Base-by-base conservation (phyloP, 768 basidiomycete species). In the Candolleomyces efflorescens region DNA sequence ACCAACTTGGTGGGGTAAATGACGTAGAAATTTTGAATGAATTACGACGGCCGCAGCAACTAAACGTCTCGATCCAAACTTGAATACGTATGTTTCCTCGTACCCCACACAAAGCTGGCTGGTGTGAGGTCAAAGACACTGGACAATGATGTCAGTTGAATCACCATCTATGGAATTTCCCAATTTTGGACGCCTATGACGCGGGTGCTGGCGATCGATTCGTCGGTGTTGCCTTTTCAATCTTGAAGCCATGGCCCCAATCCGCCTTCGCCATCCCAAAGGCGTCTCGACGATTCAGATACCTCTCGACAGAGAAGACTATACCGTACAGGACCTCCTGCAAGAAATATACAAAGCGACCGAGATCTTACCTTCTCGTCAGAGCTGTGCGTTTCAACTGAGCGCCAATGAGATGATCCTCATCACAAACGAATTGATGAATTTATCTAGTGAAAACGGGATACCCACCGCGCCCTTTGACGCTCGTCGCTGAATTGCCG, bases 221-320 rank as follows among this genome's bases (percentile, higher is more conserved):
- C 46, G 20, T 23, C 27, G 23, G 17, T 9, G 7, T 53, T 22
- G 27, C 18, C 32, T 22, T 53, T 36, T 36, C 26, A 36, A 20
- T 17, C 51, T 17, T 23, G 32, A 26, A 26, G 54, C 57, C 54
- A 91, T 92, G 90, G 81, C 84, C 7, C 81, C 83, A 45, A 62
- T 96, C 39, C 87, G 94, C 23, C 75, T 98, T 3, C 82, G 94
- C 59, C 89, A 94, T 71, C 90, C 94, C 13, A 83, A 87, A 66
- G 94, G 94, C 27, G 83, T 91, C 26, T 76, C 86, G 7, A 92
- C 92, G 9, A 75, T 97, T 56, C 79, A 92, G 48, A 71, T 94
- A 38, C 80, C 87, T 56, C 72, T 87, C 62, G 78, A 83, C 55
- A 60, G 64, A 46, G 67, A 76, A 23, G 67, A 72, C 48, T 78